Base-by-base conservation (phyloP, 1,284 basidiomycete genomes). In the Marasmius fiardii region DNA sequence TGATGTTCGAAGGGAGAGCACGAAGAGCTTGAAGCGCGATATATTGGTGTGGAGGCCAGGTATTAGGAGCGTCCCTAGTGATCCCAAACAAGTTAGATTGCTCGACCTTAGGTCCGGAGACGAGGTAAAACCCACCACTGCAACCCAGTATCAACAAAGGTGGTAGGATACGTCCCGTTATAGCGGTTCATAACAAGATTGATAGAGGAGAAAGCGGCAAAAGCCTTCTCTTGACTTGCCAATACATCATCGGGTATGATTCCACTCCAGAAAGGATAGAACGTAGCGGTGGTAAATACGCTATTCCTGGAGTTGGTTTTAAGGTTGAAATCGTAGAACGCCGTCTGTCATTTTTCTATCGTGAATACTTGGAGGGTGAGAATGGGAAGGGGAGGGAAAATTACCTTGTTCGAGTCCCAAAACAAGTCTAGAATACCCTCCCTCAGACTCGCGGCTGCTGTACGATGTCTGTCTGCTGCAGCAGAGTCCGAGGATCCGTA, bases 21-120 rank as follows among this genome's bases (percentile, higher is more conserved):
- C 82, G 79, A 16, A 97, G 81, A 0, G 94, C 93, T 60, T 89
- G 78, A 52, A 96, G 80, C 14, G 85, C 75, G 61, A 95, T 90
- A 68, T 92, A 87, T 61, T 90, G 86, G 64, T 93, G 91, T n/a
- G 90, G 90, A 6, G 92, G 92, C 92, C 90, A 92, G 1, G 85
- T 70, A 61, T 90, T 90, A 14, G 86, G 86, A 10, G 82, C 80
- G 65, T 91, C 89, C 88, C 85, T 87, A 21, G 14, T 50, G 45
- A 24, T 35, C 55, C 52, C 49, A 23, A 44, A 52, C 12, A 24
- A 45, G 3, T 12, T 23, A 26, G 2, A 28, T 2, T 33, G 11
- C 21, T n/a, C 16, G 12, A 28, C 8, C 53, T 26, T 18, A 14
- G 14, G 23, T 34, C 24, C 35, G 35, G 20, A 49, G 43, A 8